Evolutionary conservation across 129 eudicot species (phyloP).

Genomic region (Silybum marianum): DNA sequence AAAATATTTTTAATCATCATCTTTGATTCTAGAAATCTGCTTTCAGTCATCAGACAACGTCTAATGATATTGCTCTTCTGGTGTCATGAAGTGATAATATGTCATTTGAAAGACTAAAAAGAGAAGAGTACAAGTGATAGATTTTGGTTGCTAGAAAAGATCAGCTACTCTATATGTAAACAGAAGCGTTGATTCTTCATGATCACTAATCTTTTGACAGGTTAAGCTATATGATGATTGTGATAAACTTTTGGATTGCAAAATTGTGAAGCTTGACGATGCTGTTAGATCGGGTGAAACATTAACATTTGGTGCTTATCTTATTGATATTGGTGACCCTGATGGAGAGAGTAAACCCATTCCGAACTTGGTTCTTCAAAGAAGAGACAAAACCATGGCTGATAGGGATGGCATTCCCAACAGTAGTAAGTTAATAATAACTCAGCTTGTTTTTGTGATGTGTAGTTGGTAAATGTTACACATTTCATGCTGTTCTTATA

Average conservation of each 20-base stretch:
- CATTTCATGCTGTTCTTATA: slow-evolving; percentile 9
- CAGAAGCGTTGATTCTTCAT: slow-evolving; percentile 4
- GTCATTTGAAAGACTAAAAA: slow-evolving; percentile 12
- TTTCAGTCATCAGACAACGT: background rate
- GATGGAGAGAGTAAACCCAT: slow-evolving; percentile 39
- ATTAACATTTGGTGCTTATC: slow-evolving; percentile 63
- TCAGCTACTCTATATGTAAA: background rate
- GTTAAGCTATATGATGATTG: slow-evolving; percentile 65
- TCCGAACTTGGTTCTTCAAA: slow-evolving; percentile 31
- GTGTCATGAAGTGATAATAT: background rate
- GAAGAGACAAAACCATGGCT: slow-evolving; percentile 25
- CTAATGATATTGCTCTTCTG: slow-evolving; percentile 10
- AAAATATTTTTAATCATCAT: background rate
- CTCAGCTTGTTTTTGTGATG: slow-evolving; percentile 31
- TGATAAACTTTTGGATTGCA: slow-evolving; percentile 60
- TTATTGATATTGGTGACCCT: slow-evolving; percentile 76
- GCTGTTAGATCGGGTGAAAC: slow-evolving; percentile 66
- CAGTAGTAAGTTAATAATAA: slow-evolving; percentile 27
- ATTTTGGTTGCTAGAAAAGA: background rate
- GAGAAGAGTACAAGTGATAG: slow-evolving; percentile 4
- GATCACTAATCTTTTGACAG: slow-evolving; percentile 31
- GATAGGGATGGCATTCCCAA: slow-evolving; percentile 30
- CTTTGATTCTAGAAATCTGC: background rate
- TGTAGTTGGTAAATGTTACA: background rate
- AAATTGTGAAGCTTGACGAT: slow-evolving; percentile 71